Conservation (phyloP, 352 stramenopile genomes). For the Phytopythium montanum region DNA sequence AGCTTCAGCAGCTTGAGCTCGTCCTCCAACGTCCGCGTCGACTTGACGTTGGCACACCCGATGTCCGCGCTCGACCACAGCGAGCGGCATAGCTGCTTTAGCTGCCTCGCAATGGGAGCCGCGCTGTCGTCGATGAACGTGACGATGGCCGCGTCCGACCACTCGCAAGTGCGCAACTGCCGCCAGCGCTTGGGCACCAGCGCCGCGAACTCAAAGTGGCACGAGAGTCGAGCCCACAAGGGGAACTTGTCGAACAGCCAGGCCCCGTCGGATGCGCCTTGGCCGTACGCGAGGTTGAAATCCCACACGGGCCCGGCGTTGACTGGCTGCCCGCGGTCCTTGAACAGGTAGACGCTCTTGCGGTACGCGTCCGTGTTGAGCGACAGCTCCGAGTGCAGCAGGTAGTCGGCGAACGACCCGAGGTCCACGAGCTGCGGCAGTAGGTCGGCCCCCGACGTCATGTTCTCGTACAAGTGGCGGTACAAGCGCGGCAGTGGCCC, state of each 20-base stretch:
- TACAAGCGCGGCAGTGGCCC: conserved; percentile 30
- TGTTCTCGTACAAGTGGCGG: conserved; percentile 28
- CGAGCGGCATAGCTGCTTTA: conserved; percentile 13
- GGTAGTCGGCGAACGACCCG: conserved; percentile 38
- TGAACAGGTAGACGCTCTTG: conserved; percentile 35
- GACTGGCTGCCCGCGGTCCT: conserved; percentile 31
- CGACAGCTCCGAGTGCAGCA: conserved; percentile 38
- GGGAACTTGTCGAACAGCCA: conserved; percentile 27
- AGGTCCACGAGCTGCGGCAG: conserved; percentile 24
- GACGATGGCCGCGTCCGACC: conserved; percentile 21
- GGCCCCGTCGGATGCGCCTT: conserved; percentile 13
- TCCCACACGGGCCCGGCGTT: conserved; percentile 39
- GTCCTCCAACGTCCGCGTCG: conserved; percentile 12
- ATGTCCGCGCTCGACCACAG: conserved; percentile 18
- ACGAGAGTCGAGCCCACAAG: conserved; percentile 30
- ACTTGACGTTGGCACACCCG: conserved; percentile 24
- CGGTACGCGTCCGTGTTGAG: conserved; percentile 35
- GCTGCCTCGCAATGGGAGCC: conserved; percentile 16
- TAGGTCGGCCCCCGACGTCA: conserved; percentile 15
- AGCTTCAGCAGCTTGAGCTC: conserved; percentile 14
- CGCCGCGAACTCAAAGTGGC: conserved; percentile 35
- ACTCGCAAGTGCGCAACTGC: conserved; percentile 14
- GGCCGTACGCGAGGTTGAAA: conserved; percentile 36
- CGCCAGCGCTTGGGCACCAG: conserved; percentile 30
- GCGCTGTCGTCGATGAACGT: conserved; percentile 19